Percentiles rank a stretch among this genome's conserved stretches.
Conservation (phyloP, 148 eudicot genomes). For the Pouteria glomerata region DNA sequence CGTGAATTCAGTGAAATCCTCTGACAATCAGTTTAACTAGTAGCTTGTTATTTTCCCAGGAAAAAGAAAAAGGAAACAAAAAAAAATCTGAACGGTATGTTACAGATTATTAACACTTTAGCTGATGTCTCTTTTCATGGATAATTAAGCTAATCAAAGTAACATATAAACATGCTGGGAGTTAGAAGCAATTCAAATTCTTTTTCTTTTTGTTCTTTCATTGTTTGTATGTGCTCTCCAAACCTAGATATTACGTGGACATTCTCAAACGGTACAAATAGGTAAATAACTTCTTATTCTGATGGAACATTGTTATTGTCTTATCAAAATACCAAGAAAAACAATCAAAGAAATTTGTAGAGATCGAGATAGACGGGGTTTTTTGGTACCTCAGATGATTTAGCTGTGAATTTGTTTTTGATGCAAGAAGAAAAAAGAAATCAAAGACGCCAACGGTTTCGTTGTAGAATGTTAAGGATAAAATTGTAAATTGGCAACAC, state of each 20-base stretch:
- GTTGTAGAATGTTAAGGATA: too few species aligned
- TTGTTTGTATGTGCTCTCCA: background rate
- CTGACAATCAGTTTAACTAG: too few species aligned
- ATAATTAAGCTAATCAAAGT: background rate
- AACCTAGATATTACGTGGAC: background rate
- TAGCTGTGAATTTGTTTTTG: background rate
- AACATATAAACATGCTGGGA: background rate
- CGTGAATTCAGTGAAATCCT: too few species aligned
- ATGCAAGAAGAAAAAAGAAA: conserved; percentile 26
- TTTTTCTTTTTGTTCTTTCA: background rate
- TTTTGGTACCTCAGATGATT: conserved; percentile 8
- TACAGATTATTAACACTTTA: too few species aligned
- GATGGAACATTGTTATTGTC: background rate
- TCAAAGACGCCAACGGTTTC: conserved; percentile 51
- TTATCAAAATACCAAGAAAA: background rate
- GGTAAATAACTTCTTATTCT: background rate
- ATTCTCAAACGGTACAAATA: too few species aligned
- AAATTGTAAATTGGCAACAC: too few species aligned
- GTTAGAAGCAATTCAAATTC: background rate
- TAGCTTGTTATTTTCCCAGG: too few species aligned
- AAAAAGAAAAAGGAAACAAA: background rate
- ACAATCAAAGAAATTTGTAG: background rate
- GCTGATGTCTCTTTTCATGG: background rate
- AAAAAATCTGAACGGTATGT: background rate
- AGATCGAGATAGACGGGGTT: background rate